phyloP scores from a whole-genome alignment of 768 basidiomycete species.

The Suillus tomentosus region DNA sequence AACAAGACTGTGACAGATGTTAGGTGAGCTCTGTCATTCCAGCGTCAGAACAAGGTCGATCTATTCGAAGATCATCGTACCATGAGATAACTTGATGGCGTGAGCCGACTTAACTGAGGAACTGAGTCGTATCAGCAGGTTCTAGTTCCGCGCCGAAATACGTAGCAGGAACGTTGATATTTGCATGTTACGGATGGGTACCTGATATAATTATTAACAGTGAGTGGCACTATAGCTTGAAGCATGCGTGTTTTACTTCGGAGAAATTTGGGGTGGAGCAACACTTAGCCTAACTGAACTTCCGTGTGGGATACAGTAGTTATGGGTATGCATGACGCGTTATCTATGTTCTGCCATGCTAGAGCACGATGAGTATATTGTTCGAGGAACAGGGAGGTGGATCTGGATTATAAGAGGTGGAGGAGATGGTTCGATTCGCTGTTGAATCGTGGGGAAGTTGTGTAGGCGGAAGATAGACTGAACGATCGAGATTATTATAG shows the following conservation, averaged over 20 bases:
- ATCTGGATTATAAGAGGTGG: neutral
- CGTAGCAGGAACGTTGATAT: neutral
- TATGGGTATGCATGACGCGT: neutral
- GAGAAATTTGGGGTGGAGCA: neutral
- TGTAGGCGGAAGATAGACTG: neutral
- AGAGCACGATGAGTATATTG: neutral
- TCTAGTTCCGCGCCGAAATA: neutral
- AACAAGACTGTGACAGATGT: neutral
- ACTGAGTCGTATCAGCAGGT: neutral
- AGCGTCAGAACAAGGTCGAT: neutral
- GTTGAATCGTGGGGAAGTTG: neutral
- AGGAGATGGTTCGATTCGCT: neutral
- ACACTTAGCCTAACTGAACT: neutral
- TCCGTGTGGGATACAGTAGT: neutral
- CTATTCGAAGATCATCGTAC: neutral
- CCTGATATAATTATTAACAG: neutral
- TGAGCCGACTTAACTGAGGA: neutral
- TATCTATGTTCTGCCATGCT: neutral
- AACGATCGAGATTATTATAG: neutral
- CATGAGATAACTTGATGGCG: neutral
- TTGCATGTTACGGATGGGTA: neutral
- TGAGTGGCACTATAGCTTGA: neutral
- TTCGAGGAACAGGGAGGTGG: neutral
- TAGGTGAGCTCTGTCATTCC: neutral
- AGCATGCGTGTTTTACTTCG: neutral